phyloP scores from a whole-genome alignment of 2,329 filamentous ascomycete genomes.

The Aspergillus sp. region DNA sequence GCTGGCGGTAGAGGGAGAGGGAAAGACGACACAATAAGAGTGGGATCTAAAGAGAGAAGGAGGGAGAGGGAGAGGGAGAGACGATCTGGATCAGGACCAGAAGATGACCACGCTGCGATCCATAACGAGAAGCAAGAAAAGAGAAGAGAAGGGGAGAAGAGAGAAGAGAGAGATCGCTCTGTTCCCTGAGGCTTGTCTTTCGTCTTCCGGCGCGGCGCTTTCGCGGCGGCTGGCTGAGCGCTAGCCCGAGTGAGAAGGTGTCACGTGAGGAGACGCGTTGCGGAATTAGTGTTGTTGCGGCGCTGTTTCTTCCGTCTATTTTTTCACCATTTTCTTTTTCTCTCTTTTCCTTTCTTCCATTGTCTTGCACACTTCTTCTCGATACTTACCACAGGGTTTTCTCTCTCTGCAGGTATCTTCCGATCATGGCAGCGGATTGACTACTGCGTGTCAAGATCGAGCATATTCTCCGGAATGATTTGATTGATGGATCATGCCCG shows the following conservation, averaged over 20 bases:
- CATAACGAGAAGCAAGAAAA: too few relatives aligned
- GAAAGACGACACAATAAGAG: constrained; percentile 6
- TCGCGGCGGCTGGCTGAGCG: too few relatives aligned
- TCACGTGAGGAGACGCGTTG: constrained; percentile 5
- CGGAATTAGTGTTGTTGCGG: constrained; percentile 8
- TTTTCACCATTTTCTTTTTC: constrained; percentile 4
- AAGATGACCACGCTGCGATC: neutral
- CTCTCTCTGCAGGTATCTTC: neutral
- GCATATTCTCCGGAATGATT: neutral
- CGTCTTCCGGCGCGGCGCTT: constrained; percentile 9
- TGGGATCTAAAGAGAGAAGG: constrained; percentile 1
- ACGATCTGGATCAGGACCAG: neutral
- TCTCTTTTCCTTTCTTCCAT: constrained; percentile 9
- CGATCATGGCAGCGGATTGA: neutral
- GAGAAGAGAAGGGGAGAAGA: too few relatives aligned
- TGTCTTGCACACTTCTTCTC: constrained; percentile 4
- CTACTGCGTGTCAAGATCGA: neutral
- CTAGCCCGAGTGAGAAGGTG: constrained; percentile 1
- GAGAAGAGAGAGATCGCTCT: constrained; percentile 4
- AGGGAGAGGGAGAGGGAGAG: constrained; percentile 2
- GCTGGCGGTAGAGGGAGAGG: constrained; percentile 3
- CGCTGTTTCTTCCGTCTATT: constrained; percentile 3
- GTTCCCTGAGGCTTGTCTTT: constrained; percentile 9
- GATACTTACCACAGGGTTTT: neutral
- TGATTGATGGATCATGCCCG: neutral